Percentiles rank a stretch among this genome's conserved stretches.
Conservation (phyloP, 352 stramenopile genomes). For the Pythium apleroticum region DNA sequence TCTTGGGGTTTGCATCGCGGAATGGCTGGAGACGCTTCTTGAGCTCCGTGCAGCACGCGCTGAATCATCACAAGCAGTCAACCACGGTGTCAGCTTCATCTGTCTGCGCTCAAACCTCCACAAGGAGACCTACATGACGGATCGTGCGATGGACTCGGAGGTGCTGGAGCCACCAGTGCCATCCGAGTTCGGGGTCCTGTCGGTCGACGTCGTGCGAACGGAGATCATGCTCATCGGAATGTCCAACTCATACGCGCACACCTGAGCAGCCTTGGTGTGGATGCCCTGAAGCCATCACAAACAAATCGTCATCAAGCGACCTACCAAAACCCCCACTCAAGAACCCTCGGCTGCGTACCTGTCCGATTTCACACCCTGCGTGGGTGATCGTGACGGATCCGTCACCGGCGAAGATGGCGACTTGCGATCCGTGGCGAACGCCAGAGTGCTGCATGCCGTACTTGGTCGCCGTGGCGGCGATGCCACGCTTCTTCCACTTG, state of each 20-base stretch:
- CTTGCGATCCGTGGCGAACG: constrained; percentile 33
- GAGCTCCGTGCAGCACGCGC: constrained; percentile 44
- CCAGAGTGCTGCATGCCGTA: constrained; percentile 40
- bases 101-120: too few species aligned
- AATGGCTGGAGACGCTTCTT: constrained; percentile 38
- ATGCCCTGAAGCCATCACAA: constrained; percentile 37
- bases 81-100: background rate
- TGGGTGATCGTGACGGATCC: constrained; percentile 41
- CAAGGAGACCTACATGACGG: constrained; percentile 29
- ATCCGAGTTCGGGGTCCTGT: constrained; percentile 47
- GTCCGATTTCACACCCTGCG: constrained; percentile 51
- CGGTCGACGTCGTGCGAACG: constrained; percentile 48
- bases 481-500: constrained; percentile 48
- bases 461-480: constrained; percentile 73
- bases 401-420: constrained; percentile 50
- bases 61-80: constrained; percentile 7
- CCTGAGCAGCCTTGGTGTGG: constrained; percentile 62
- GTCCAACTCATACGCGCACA: constrained; percentile 44
- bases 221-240: constrained; percentile 43
- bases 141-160: constrained; percentile 48
- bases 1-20: constrained; percentile 17
- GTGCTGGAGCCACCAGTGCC: constrained; percentile 52
- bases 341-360: constrained; percentile 23
- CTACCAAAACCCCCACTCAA: background rate
- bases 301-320: background rate